These are phyloP conservation scores for Saccharomycopsis sp. DNA, from an alignment of 805 yeast species.

Conservation along the genomic window DNA sequence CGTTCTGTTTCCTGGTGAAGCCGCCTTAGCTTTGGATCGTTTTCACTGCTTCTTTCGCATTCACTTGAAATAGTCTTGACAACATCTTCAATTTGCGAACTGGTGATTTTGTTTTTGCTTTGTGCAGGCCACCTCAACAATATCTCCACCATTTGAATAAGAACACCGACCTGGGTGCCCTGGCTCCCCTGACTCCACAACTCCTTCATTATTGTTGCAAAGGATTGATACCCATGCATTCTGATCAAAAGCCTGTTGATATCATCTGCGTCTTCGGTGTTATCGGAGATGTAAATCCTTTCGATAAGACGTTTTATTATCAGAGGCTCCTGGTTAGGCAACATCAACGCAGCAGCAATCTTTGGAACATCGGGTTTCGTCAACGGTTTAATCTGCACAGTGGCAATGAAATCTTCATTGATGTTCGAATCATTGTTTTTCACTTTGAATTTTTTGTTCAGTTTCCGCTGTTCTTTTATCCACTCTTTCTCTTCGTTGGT, in stretches of 20 bases:
- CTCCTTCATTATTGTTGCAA: slow-evolving; percentile 49
- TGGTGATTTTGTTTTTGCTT: slow-evolving; percentile 67
- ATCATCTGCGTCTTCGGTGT: slow-evolving; percentile 26
- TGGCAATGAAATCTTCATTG: slow-evolving; percentile 55
- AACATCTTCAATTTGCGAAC: slow-evolving; percentile 61
- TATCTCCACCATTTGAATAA: slow-evolving; percentile 43
- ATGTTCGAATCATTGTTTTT: slow-evolving; percentile 49
- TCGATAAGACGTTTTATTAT: slow-evolving; percentile 59
- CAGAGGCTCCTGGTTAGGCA: slow-evolving; percentile 52
- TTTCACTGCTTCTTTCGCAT: neutral
- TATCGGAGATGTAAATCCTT: slow-evolving; percentile 50
- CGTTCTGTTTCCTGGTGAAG: slow-evolving; percentile 35
- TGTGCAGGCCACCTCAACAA: slow-evolving; percentile 59
- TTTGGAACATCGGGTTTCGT: slow-evolving; percentile 51
- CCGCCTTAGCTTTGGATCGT: slow-evolving; percentile 23
- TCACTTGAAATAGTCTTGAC: slow-evolving; percentile 35
- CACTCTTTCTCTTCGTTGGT: slow-evolving; percentile 61
- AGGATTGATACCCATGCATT: slow-evolving; percentile 80
- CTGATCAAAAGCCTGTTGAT: slow-evolving; percentile 55
- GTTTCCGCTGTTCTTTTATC: slow-evolving; percentile 49
- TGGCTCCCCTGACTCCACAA: slow-evolving; percentile 22
- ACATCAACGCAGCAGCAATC: slow-evolving; percentile 74
- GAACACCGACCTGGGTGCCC: neutral
- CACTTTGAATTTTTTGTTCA: slow-evolving; percentile 35
- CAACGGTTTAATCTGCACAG: slow-evolving; percentile 46